Evolutionary conservation across 352 stramenopile genomes (phyloP), one percentile per base, ranked within the genome.

Genomic region (Phytopythium montanum): DNA sequence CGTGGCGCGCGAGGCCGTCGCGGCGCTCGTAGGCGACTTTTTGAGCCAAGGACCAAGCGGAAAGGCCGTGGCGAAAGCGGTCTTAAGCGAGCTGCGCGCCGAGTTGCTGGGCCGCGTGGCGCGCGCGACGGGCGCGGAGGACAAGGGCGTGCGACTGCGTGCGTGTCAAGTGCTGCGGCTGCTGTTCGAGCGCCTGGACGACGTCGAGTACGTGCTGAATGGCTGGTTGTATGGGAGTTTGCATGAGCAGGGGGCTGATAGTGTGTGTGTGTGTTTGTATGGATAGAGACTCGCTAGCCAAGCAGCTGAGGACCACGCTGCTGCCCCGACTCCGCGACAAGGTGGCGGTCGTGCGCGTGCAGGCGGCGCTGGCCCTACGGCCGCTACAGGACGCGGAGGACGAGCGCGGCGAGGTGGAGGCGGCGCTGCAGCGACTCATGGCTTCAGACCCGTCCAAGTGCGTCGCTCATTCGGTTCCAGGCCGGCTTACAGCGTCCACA

Each of bases 371-470:
- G 31, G 80, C 73, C 6, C 68, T 94, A 12, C 85, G 81, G 69
- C 78, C 66, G 0, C 59, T 94, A 13, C 81, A 94, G 58, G 56
- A 76, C 31, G 58, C 70, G 1, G 69, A 75, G 3, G 60, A 79
- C 2, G 49, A 56, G 18, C 65, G 70, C 10, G 83, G 88, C 54
- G 56, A 60, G 13, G 78, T 89, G 36, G 76, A 70, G 12, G 59
- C 29, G 0, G 70, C 85, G 44, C 59, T 93, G 10, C 62, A 80
- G 39, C 82, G 70, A 14, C 69, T 91, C 23, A 80, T 89, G 70
- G 73, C 84, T 3, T 79, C 80, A 2, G 84, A 93, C 45, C 82
- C 84, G 1, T 81, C 70, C 66, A 90, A 90, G 82, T 92, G 70
- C 57, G 75, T 72, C n/a, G n/a, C n/a, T n/a, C n/a, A n/a, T n/a